Evolutionary conservation across 345 rosid species (phyloP), one percentile per base, ranked within the genome.

Genomic region (Noccaea caerulescens): DNA sequence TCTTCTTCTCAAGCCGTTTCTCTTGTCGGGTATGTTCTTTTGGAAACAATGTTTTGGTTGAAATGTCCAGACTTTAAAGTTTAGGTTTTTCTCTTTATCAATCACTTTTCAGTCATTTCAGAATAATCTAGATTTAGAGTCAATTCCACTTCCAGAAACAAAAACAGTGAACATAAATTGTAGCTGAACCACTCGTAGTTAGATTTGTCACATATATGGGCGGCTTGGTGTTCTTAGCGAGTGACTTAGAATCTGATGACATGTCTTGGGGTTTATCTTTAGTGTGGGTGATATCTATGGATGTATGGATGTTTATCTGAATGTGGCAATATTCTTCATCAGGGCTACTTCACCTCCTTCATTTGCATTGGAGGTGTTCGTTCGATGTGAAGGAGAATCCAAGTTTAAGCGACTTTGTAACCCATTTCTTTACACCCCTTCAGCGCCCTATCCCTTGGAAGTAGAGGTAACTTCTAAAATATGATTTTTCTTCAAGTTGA

Each of bases 271-370:
- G 50, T n/a, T 30, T 68, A 36, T 45, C 56, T 56, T 18, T 30
- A 57, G 42, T 4, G 47, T 58, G 47, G 68, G 25, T 43, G 18
- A 53, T 68, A 46, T 63, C 63, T 46, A n/a, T 55, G 20, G 59
- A n/a, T 62, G 30, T 46, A n/a, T 55, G 20, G 59, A n/a, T 62
- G 30, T 32, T 63, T 63, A 69, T 62, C 47, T 63, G 14, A 54
- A 46, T 32, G 70, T 69, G 71, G 64, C 37, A 60, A 18, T 41
- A 16, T 41, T 60, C n/a, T 81, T 63, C 8, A 61, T 49, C 81
- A 94, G 99, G 86, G 99, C 96, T 6, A 94, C 99, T 60, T 89
- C 88, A 51, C 99, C 99, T 57, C 97, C 96, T 65, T 94, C 99
- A 32, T 94, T 94, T 86, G 99, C 99, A 70, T 79, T 94, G 86